Evolutionary conservation across 2,329 filamentous ascomycete genomes (phyloP).

Genomic region (Fusarium oligoseptatum): DNA sequence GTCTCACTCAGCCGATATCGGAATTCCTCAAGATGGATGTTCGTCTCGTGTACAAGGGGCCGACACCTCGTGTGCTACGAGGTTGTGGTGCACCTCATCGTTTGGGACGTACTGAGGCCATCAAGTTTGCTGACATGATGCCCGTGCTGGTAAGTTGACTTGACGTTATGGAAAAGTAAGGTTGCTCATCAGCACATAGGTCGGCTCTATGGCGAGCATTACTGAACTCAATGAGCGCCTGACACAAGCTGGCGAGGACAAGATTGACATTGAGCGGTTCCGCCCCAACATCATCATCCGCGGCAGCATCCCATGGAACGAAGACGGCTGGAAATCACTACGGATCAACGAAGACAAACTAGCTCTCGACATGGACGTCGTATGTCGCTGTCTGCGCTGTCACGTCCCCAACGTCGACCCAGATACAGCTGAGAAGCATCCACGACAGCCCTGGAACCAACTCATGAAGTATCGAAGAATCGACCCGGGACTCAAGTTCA

Average conservation of each 20-base stretch:
- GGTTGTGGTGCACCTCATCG: slow-evolving; percentile 67
- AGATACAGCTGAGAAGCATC: slow-evolving; percentile 70
- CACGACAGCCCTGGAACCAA: slow-evolving; percentile 71
- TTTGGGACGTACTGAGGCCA: slow-evolving; percentile 66
- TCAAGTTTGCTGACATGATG: slow-evolving; percentile 68
- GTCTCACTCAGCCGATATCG: slow-evolving; percentile 66
- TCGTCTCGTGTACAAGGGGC: slow-evolving; percentile 72
- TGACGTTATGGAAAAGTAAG: slow-evolving; percentile 49
- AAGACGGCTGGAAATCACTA: slow-evolving; percentile 74
- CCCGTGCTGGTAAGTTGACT: slow-evolving; percentile 31
- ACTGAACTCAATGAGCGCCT: slow-evolving; percentile 70
- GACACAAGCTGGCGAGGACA: slow-evolving; percentile 53
- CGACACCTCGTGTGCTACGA: slow-evolving; percentile 64
- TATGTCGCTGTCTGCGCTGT: slow-evolving; percentile 70
- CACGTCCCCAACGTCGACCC: slow-evolving; percentile 76
- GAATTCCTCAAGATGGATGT: slow-evolving; percentile 68
- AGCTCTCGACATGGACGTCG: slow-evolving; percentile 65
- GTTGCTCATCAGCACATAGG: slow-evolving; percentile 66
- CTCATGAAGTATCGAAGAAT: slow-evolving; percentile 71
- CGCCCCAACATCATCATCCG: slow-evolving; percentile 73
- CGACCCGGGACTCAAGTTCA: slow-evolving; percentile 71
- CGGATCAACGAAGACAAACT: slow-evolving; percentile 53
- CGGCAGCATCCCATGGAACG: slow-evolving; percentile 69
- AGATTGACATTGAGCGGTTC: slow-evolving; percentile 72
- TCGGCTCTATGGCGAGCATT: slow-evolving; percentile 68